phyloP scores from a whole-genome alignment of 768 basidiomycete species.

The Arthromyces matolae region DNA sequence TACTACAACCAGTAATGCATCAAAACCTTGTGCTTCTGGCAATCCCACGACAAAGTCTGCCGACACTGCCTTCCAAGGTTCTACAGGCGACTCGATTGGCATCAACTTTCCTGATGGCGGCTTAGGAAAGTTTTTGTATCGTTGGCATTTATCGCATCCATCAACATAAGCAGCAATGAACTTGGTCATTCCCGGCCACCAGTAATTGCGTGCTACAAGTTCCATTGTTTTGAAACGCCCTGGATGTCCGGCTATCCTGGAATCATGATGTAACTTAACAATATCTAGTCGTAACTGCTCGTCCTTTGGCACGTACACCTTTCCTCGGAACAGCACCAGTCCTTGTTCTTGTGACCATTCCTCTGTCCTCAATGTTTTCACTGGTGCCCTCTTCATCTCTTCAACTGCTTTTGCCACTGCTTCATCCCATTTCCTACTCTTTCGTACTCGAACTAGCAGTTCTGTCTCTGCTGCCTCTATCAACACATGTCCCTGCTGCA shows the following conservation, averaged over 20 bases:
- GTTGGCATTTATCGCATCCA: slow-evolving; percentile 6
- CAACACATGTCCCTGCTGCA: neutral
- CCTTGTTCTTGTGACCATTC: slow-evolving; percentile 2
- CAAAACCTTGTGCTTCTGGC: too few relatives aligned
- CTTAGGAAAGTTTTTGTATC: too few relatives aligned
- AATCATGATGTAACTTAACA: slow-evolving; percentile 24
- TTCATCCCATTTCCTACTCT: neutral
- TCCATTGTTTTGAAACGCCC: slow-evolving; percentile 25
- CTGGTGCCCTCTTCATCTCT: neutral
- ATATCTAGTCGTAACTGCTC: slow-evolving; percentile 12
- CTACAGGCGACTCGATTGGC: too few relatives aligned
- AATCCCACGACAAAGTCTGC: too few relatives aligned
- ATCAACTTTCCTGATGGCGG: too few relatives aligned
- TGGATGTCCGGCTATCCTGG: slow-evolving; percentile 24
- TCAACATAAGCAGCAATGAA: slow-evolving; percentile 5
- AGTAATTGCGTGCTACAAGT: slow-evolving; percentile 10
- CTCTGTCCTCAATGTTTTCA: neutral
- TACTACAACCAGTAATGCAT: too few relatives aligned
- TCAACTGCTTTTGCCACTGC: neutral
- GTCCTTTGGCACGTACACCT: slow-evolving; percentile 14
- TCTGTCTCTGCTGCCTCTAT: neutral
- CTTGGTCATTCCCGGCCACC: too few relatives aligned
- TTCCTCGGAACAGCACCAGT: neutral
- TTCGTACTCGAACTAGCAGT: neutral
- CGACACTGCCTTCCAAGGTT: too few relatives aligned